Evolutionary conservation across 108 stramenopile genomes (phyloP), one percentile per base, ranked within the genome.

Genomic region (Nitzschia putrida): DNA sequence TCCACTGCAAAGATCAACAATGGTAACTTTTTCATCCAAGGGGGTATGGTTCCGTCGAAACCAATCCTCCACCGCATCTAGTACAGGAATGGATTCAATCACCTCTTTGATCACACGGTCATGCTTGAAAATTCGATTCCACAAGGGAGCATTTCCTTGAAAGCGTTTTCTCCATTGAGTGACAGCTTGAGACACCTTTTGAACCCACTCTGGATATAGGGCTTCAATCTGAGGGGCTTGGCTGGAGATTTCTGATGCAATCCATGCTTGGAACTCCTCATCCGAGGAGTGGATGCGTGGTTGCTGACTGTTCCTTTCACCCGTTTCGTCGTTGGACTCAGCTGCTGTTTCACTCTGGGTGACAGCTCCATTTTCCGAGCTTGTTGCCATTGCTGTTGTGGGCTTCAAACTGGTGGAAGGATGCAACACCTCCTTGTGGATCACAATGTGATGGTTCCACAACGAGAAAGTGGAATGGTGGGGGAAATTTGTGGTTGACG

Each of bases 41-140:
- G 10, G 20, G 0, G 25, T 52, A 2, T 51, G 38, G 29, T 39
- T 69, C 12, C 61, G 61, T 45, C 64, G 43, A 18, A 83, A 72
- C 54, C 76, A 67, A 49, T 53, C 26, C 21, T 72, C 43, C n/a
- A 81, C 75, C 4, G 74, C 59, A 63, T 83, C 77, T 37, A 88
- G 57, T n/a, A 88, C 67, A 18, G 87, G 87, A 22, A 68, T 79
- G 0, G 80, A 73, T 67, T 88, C 87, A 13, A 83, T 73, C 44
- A 83, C 80, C 79, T 88, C 87, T 59, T 88, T 88, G 21, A 85
- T 34, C 23, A 88, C 80, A 21, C 80, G 72, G n/a, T 88, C 87
- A 53, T 64, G 61, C 0, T 84, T 69, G 53, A 85, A 85, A 0
- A 88, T 39, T 7, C 83, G 68, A 18, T 76, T 78, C 87, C 87